A percentile compares a stretch with the other conserved stretches of the same genome.
Conservation (phyloP, 345 rosid species). For the Theobroma cacao region DNA sequence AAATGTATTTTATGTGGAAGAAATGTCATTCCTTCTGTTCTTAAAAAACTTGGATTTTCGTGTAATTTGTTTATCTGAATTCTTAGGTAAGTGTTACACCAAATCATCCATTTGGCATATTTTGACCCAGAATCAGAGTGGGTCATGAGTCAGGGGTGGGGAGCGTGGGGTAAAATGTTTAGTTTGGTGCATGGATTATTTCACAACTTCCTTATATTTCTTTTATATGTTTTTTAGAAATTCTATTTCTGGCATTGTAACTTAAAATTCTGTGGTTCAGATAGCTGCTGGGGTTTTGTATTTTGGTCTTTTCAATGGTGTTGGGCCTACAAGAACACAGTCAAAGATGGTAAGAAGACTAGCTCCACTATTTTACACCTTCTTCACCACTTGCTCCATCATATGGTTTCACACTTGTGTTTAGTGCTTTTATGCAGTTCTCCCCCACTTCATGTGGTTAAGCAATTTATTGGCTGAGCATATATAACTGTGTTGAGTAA, state of each 20-base stretch:
- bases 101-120: background rate
- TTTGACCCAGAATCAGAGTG: background rate
- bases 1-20: background rate
- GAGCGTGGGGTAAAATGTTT: background rate
- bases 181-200: background rate
- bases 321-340: slow-evolving; percentile 80
- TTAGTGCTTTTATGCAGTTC: background rate
- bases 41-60: background rate
- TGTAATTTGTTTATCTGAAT: background rate
- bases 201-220: background rate
- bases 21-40: background rate
- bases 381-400: background rate
- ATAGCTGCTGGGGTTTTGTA: slow-evolving; percentile 87
- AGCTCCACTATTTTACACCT: background rate
- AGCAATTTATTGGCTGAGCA: background rate
- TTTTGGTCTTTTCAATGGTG: slow-evolving; percentile 87
- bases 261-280: slow-evolving; percentile 35
- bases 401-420: background rate
- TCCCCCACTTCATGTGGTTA: background rate
- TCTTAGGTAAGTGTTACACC: background rate
- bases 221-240: background rate
- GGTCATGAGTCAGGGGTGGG: background rate
- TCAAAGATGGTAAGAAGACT: slow-evolving; percentile 78
- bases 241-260: background rate
- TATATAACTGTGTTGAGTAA: slow-evolving; percentile 3